Evolutionary conservation across 2,329 filamentous ascomycete genomes (phyloP).

Genomic region (Nemania bipapillata): DNA sequence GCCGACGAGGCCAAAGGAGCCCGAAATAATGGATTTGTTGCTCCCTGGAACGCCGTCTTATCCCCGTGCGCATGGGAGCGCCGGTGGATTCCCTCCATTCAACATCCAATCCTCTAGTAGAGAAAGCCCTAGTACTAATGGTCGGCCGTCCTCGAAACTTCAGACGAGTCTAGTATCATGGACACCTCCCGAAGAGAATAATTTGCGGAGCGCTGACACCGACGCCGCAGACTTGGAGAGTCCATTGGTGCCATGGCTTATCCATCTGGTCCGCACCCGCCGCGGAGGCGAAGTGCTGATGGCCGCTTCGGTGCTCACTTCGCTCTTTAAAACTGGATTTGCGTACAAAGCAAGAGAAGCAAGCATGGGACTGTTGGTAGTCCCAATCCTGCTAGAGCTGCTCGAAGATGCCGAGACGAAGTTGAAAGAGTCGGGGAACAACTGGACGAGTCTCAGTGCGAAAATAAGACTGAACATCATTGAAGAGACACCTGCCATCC

Average conservation of each 20-base stretch:
- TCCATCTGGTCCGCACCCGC: conserved; percentile 69
- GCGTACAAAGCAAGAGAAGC: conserved; percentile 72
- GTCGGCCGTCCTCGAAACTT: conserved; percentile 47
- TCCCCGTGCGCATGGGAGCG: conserved; percentile 44
- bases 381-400: conserved; percentile 75
- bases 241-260: conserved; percentile 77
- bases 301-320: conserved; percentile 75
- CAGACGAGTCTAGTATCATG: conserved; percentile 44
- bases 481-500: conserved; percentile 77
- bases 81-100: conserved; percentile 64
- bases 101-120: conserved; percentile 57
- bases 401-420: conserved; percentile 64
- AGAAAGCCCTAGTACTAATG: conserved; percentile 51
- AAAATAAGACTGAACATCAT: conserved; percentile 64
- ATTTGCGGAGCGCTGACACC: conserved; percentile 46
- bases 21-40: conserved; percentile 71
- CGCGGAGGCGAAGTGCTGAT: conserved; percentile 70
- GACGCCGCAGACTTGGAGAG: conserved; percentile 72
- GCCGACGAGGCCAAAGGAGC: conserved; percentile 57
- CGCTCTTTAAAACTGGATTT: conserved; percentile 74
- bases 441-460: conserved; percentile 42
- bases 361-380: conserved; percentile 72
- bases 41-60: conserved; percentile 66
- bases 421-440: conserved; percentile 52
- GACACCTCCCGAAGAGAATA: conserved; percentile 45